A percentile compares a stretch with the other conserved stretches of the same genome.
These are phyloP conservation scores for Aspergillus nanangensis DNA, from an alignment of 495 filamentous ascomycete genomes.

Conservation along the genomic window DNA sequence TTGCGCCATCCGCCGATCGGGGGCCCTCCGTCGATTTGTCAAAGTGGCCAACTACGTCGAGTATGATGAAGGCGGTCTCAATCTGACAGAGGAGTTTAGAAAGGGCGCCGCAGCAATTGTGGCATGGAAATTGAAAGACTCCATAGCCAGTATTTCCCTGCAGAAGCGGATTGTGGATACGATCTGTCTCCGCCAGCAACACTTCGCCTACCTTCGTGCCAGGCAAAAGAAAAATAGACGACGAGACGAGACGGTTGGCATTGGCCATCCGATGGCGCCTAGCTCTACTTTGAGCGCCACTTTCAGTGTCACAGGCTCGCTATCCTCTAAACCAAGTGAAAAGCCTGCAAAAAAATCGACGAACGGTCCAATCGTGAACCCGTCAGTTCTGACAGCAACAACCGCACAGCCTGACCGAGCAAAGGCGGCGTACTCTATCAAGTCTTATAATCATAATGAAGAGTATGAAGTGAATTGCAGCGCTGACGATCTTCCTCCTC, in stretches of 20 bases:
- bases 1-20: conserved; percentile 13
- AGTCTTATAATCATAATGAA: not conserved
- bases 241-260: not conserved
- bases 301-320: not conserved
- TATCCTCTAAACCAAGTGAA: not conserved
- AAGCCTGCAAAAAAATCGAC: not conserved
- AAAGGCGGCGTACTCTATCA: not conserved
- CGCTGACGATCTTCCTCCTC: not conserved
- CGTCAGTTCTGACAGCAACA: conserved; percentile 2
- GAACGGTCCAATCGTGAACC: no score
- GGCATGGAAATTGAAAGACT: not conserved
- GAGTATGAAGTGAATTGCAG: not conserved
- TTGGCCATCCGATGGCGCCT: not conserved
- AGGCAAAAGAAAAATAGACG: not conserved
- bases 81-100: conserved; percentile 4
- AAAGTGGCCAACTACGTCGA: conserved; percentile 4
- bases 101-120: not conserved
- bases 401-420: conserved; percentile 1
- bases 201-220: not conserved
- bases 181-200: conserved; percentile 7
- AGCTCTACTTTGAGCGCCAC: not conserved
- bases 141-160: not conserved
- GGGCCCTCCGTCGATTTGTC: conserved; percentile 13
- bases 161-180: not conserved
- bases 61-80: conserved; percentile 4